Percentiles rank a stretch among this genome's conserved stretches.
Evolutionary conservation across 2,329 filamentous ascomycete genomes (phyloP).

Genomic region (Sporothrix mexicana): DNA sequence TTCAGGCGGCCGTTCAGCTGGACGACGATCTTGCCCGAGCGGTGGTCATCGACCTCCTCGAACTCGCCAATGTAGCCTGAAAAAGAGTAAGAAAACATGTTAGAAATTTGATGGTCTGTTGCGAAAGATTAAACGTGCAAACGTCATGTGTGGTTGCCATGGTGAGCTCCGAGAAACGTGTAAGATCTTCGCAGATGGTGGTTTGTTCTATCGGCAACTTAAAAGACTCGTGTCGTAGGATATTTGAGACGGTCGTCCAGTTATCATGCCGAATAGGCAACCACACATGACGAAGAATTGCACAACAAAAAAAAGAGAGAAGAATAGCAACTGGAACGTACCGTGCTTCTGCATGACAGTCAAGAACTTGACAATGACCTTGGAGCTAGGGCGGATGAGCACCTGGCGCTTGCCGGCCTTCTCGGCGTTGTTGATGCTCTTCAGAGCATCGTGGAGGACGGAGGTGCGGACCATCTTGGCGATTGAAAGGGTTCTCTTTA

Average conservation of each 20-base stretch:
- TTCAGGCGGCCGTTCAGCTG: conserved; percentile 98
- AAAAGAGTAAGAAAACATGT: conserved; percentile 38
- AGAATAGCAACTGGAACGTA: no score
- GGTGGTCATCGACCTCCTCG: conserved; percentile 99
- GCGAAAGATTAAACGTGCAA: conserved; percentile 91
- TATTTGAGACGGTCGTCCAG: conserved; percentile 91
- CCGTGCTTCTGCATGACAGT: conserved; percentile 99
- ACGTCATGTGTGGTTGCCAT: conserved; percentile 64
- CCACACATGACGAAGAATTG: conserved; percentile 14
- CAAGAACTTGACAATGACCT: conserved; percentile 99
- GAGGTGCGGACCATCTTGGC: conserved; percentile 98
- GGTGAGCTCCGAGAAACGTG: conserved; percentile 77
- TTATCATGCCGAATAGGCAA: conserved; percentile 91
- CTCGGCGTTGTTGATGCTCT: conserved; percentile 99
- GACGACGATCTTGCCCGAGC: conserved; percentile 99
- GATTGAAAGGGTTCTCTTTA: conserved; percentile 54
- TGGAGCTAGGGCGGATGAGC: conserved; percentile 95
- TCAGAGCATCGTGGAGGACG: conserved; percentile 99
- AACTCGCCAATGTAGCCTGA: conserved; percentile 99
- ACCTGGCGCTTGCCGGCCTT: conserved; percentile 99
- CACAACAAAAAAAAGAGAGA: no score
- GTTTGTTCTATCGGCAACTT: conserved; percentile 97
- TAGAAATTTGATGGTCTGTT: conserved; percentile 70
- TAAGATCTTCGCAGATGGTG: conserved; percentile 81
- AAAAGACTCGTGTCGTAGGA: conserved; percentile 96